Conservation (phyloP, 106 monocot genomes). For the Hemerocallis citrina region DNA sequence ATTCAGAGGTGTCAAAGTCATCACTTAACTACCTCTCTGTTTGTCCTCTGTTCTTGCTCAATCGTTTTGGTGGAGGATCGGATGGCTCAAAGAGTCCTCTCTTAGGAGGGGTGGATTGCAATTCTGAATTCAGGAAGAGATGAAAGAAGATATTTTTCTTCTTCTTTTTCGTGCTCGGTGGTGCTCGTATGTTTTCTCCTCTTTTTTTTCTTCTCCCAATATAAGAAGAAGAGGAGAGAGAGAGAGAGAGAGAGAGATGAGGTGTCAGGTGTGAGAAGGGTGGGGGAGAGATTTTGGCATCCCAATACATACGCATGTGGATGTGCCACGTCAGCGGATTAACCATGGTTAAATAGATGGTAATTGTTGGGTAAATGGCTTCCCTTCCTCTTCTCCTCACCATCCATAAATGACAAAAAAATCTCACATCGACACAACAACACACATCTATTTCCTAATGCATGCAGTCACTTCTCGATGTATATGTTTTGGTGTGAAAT, state of each 20-base stretch:
- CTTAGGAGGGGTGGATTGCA: no score
- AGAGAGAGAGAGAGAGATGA: constrained; percentile 5
- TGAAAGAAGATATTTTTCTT: neutral
- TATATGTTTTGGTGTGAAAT: no score
- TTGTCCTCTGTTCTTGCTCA: neutral
- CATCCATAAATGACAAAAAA: no score
- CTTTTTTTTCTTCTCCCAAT: neutral
- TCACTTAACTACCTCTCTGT: neutral
- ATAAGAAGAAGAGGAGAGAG: no score
- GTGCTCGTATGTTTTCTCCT: no score
- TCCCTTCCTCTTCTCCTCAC: neutral
- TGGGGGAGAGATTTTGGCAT: neutral
- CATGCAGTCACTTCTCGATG: no score
- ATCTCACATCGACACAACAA: no score
- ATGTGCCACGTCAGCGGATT: constrained; percentile 10
- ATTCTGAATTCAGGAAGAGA: neutral
- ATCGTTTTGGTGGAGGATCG: neutral
- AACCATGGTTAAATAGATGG: neutral
- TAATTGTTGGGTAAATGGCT: neutral
- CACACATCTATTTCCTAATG: no score
- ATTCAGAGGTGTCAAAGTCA: neutral
- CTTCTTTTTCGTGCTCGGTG: neutral
- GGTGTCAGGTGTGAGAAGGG: no score
- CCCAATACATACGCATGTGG: constrained; percentile 13
- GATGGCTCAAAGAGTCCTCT: no score